Percentiles rank a stretch among this genome's conserved stretches.
Evolutionary conservation across 2,329 filamentous ascomycete genomes (phyloP).

Genomic region (Fusarium aywerte): DNA sequence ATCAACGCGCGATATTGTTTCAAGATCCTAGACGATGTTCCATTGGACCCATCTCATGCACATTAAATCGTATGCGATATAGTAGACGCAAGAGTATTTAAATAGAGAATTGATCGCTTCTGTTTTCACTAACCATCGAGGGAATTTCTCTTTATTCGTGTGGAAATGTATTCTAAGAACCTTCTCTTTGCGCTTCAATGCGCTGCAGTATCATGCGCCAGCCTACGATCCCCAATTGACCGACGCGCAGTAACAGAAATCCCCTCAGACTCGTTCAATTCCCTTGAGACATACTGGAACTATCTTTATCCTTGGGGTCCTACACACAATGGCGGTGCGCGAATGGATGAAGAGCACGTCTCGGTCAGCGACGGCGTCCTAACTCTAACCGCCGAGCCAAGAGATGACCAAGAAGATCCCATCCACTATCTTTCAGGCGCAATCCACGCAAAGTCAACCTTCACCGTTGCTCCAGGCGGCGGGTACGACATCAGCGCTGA

Average conservation of each 20-base stretch:
- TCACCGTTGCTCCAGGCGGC: slow-evolving; percentile 21
- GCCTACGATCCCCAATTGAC: slow-evolving; percentile 13
- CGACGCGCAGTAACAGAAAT: slow-evolving; percentile 26
- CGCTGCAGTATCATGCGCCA: slow-evolving; percentile 12
- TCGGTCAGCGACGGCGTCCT: slow-evolving; percentile 26
- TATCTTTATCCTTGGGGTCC: slow-evolving; percentile 32
- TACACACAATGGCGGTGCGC: slow-evolving; percentile 32
- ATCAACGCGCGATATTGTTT: slow-evolving; percentile 17
- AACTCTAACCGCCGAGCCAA: slow-evolving; percentile 30
- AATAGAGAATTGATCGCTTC: neutral
- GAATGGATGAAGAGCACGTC: slow-evolving; percentile 34
- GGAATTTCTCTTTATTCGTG: accelerated
- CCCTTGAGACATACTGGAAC: slow-evolving; percentile 35
- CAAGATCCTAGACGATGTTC: slow-evolving; percentile 18
- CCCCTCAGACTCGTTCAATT: slow-evolving; percentile 23
- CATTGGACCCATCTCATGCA: slow-evolving; percentile 6
- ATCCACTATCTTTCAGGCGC: slow-evolving; percentile 35
- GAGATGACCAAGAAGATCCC: slow-evolving; percentile 19
- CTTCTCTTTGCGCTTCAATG: slow-evolving; percentile 10
- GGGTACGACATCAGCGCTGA: slow-evolving; percentile 33
- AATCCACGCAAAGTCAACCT: slow-evolving; percentile 34
- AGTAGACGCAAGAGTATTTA: neutral
- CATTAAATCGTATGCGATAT: neutral
- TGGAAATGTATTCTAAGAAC: neutral
- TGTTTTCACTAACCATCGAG: accelerated